A percentile compares a stretch with the other conserved stretches of the same genome.
Conservation (phyloP, 805 yeast species). For the Saturnispora sekii region DNA sequence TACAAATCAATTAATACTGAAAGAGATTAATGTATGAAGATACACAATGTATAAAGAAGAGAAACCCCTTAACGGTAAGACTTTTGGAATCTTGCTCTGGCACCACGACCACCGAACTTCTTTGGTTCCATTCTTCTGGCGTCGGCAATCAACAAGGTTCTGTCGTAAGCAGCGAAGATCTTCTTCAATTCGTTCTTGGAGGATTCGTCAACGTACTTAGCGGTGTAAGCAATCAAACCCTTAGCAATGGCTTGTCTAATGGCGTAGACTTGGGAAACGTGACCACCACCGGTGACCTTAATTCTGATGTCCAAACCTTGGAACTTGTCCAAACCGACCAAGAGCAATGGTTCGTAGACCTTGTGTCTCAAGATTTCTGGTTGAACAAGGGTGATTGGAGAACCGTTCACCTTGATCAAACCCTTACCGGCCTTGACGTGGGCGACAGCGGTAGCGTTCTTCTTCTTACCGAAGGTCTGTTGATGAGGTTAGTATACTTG, state of each 20-base stretch:
- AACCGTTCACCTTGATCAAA: conserved; percentile 97
- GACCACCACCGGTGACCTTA: conserved; percentile 99
- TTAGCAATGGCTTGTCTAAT: conserved; percentile 99
- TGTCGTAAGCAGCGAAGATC: conserved; percentile 95
- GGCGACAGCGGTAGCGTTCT: conserved; percentile 99
- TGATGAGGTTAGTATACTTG: conserved; percentile 18
- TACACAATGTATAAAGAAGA: conserved; percentile 3
- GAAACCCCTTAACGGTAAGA: conserved; percentile 83
- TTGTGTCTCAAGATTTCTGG: conserved; percentile 99
- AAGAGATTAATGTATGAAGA: not conserved
- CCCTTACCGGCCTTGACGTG: conserved; percentile 99
- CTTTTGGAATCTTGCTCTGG: conserved; percentile 99
- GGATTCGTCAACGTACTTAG: conserved; percentile 98
- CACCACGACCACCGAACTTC: conserved; percentile 99
- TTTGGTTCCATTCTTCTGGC: conserved; percentile 99
- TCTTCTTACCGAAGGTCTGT: conserved; percentile 99
- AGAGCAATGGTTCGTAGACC: conserved; percentile 98
- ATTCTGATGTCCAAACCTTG: conserved; percentile 98
- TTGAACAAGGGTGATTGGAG: conserved; percentile 97
- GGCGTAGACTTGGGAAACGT: conserved; percentile 99
- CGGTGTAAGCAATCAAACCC: conserved; percentile 99
- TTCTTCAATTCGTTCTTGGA: conserved; percentile 99
- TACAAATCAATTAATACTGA: not conserved
- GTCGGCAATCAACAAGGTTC: conserved; percentile 98
- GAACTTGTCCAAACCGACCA: conserved; percentile 98